Evolutionary conservation across 192 early-diverging fungal genomes (phyloP).

Genomic region (Glomus cerebriforme): DNA sequence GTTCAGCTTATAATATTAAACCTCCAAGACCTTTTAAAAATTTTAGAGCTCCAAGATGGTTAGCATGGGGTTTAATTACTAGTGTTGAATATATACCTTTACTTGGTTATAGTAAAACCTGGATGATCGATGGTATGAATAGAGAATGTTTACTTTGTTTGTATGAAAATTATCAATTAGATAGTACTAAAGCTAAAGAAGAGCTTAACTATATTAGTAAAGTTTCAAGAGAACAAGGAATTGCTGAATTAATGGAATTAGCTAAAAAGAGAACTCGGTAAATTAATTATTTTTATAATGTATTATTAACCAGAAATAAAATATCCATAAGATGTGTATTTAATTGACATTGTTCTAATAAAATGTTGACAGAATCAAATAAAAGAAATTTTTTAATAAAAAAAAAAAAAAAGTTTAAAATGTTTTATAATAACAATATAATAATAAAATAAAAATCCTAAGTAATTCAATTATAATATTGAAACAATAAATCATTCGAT

Average conservation of each 20-base stretch:
- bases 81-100: slow-evolving; percentile 24
- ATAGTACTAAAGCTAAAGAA: slow-evolving; percentile 21
- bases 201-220: slow-evolving; percentile 9
- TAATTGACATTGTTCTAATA: too few relatives aligned
- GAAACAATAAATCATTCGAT: too few relatives aligned
- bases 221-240: slow-evolving; percentile 16
- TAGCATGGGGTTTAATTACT: slow-evolving; percentile 12
- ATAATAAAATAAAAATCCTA: too few relatives aligned
- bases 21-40: slow-evolving; percentile 13
- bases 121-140: slow-evolving; percentile 18
- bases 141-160: slow-evolving; percentile 17
- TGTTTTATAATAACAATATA: too few relatives aligned
- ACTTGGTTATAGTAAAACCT: slow-evolving; percentile 18
- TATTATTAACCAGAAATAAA: too few relatives aligned
- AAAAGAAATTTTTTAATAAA: neutral
- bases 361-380: too few relatives aligned
- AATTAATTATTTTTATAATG: too few relatives aligned
- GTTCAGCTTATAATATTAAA: neutral
- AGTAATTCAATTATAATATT: too few relatives aligned
- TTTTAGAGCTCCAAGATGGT: slow-evolving; percentile 8
- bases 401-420: neutral
- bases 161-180: slow-evolving; percentile 2
- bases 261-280: neutral
- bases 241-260: neutral
- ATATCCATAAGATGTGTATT: too few relatives aligned